Conservation (phyloP, 2,329 filamentous ascomycete species). For the Laburnicola sp. region DNA sequence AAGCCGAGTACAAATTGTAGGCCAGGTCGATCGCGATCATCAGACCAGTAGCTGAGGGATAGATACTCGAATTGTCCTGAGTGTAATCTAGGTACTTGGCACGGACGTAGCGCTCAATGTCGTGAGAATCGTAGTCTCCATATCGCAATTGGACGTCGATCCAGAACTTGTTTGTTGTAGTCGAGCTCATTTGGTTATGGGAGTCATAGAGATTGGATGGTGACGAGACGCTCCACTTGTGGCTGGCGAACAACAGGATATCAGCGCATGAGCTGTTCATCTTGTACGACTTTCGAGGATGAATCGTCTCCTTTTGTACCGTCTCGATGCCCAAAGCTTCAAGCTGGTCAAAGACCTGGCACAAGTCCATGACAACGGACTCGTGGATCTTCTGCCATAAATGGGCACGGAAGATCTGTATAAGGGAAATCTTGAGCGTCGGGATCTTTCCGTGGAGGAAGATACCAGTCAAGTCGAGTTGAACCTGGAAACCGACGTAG, state of each 20-base stretch:
- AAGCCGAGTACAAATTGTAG: constrained; percentile 97
- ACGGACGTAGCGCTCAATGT: constrained; percentile 95
- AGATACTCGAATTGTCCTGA: constrained; percentile 97
- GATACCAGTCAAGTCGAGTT: constrained; percentile 95
- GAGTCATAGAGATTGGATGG: constrained; percentile 94
- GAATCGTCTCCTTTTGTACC: constrained; percentile 98
- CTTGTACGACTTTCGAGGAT: constrained; percentile 99
- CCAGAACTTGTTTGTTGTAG: constrained; percentile 99
- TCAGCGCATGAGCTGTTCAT: constrained; percentile 99
- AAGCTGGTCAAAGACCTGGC: constrained; percentile 95
- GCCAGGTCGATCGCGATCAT: constrained; percentile 98
- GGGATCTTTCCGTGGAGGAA: constrained; percentile 99
- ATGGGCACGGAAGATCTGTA: constrained; percentile 99
- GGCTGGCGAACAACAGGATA: constrained; percentile 92
- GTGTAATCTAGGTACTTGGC: constrained; percentile 99
- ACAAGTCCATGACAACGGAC: constrained; percentile 97
- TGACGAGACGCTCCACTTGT: constrained; percentile 97
- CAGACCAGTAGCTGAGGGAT: constrained; percentile 91
- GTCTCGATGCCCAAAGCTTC: constrained; percentile 96
- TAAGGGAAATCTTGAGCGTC: constrained; percentile 94
- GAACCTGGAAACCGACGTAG: constrained; percentile 98
- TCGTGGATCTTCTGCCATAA: constrained; percentile 99
- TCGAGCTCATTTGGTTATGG: constrained; percentile 91
- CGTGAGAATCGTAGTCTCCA: constrained; percentile 97
- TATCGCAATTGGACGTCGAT: constrained; percentile 95